Evolutionary conservation across 805 yeast species (phyloP), one percentile per base, ranked within the genome.

Genomic region (Nakazawaea sp.): DNA sequence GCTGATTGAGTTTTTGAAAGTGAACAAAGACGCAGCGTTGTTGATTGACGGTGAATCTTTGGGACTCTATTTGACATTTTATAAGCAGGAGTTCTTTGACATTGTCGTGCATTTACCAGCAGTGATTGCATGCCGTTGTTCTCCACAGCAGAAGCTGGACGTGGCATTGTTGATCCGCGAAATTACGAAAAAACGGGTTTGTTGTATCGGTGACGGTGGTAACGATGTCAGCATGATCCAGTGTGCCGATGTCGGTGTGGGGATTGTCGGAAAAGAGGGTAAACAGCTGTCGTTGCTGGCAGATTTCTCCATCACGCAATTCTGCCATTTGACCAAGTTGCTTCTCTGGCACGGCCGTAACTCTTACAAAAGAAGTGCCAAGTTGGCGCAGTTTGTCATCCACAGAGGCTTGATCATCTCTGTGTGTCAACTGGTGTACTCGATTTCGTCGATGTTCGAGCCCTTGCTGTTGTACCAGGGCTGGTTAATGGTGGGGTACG

Each of bases 181-280:
- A 42, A 61, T 75, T 21, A 92, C 97, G 0, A 85, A 86, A 4
- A 86, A 85, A 52, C 66, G 98, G 35, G 97, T 90, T 2, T 90
- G 97, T 47, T 92, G 97, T 53, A 94, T 92, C 47, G 99, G 99
- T 40, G 99, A 92, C 59, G 99, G 99, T 51, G 99, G 99, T 50
- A 92, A 92, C 52, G 99, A 92, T 60, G 99, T 92, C 24, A 84
- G 95, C 49, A 92, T 92, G 99, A 92, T 92, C 47, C 98, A 92
- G 61, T 82, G 94, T 47, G 98, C 99, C 1, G 96, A 94, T 63
- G 96, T 92, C 8, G 99, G 99, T 42, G 95, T 92, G 20, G 99
- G 99, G 40, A 92, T 92, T 47, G 98, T 92, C 16, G 99, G 99
- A 26, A 92, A 92, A 58, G 99, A 92, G 57, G 99, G 99, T 25